Conservation (phyloP, 805 yeast genomes). For the Saturnispora sekii region DNA sequence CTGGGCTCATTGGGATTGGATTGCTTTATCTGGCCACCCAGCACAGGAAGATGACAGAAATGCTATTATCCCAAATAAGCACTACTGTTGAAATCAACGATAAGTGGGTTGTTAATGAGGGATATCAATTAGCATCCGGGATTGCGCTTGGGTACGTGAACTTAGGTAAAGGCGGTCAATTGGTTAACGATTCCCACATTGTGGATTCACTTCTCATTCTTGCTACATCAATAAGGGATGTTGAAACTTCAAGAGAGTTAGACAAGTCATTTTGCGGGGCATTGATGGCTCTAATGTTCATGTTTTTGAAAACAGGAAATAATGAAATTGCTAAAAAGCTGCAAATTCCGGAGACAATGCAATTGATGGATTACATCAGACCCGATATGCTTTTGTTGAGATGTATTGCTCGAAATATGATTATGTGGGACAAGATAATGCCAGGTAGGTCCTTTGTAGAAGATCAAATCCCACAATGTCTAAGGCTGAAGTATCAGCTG, state of each 20-base stretch:
- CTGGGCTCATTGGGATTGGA: slow-evolving; percentile 88
- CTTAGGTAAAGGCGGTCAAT: slow-evolving; percentile 60
- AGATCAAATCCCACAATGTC: slow-evolving; percentile 41
- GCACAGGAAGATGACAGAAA: slow-evolving; percentile 79
- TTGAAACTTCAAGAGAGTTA: slow-evolving; percentile 44
- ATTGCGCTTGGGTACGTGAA: slow-evolving; percentile 79
- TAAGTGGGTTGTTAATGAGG: slow-evolving; percentile 54
- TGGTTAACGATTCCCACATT: slow-evolving; percentile 51
- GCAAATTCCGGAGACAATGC: slow-evolving; percentile 48
- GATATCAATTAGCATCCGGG: slow-evolving; percentile 82
- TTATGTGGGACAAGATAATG: slow-evolving; percentile 63
- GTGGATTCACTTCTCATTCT: slow-evolving; percentile 49
- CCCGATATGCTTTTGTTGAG: slow-evolving; percentile 70
- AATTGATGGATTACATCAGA: slow-evolving; percentile 56
- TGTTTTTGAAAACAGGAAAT: slow-evolving; percentile 62
- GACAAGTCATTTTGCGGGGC: slow-evolving; percentile 71
- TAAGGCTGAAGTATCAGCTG: slow-evolving; percentile 26
- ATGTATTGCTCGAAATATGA: slow-evolving; percentile 51
- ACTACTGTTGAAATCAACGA: slow-evolving; percentile 47
- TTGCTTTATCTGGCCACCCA: slow-evolving; percentile 67
- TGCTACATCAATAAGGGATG: slow-evolving; percentile 53
- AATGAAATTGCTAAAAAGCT: slow-evolving; percentile 49
- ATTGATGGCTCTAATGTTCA: slow-evolving; percentile 61
- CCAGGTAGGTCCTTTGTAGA: slow-evolving; percentile 45
- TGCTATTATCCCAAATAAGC: slow-evolving; percentile 59